A percentile compares a stretch with the other conserved stretches of the same genome.
Conservation (phyloP, 129 eudicot species). For the Arctium lappa region DNA sequence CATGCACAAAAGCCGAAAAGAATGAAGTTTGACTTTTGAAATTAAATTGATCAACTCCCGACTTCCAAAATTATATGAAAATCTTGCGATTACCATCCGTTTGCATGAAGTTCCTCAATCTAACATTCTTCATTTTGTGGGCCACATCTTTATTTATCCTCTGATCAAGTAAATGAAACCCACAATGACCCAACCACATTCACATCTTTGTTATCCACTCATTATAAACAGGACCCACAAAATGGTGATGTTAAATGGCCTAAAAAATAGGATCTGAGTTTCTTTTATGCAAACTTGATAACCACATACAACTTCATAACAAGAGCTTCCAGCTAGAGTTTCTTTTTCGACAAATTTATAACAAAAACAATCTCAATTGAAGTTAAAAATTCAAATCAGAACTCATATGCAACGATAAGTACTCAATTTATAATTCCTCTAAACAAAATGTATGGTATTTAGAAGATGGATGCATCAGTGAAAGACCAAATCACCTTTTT, state of each 20-base stretch:
- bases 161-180: not conserved
- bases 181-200: slow-evolving; percentile 5
- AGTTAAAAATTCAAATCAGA: not conserved
- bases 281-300: not conserved
- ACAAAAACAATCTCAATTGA: not conserved
- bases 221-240: not conserved
- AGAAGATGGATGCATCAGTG: not conserved
- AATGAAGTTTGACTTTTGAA: not conserved
- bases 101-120: not conserved
- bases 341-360: not conserved
- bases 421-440: not conserved
- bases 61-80: not conserved
- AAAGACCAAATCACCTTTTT: slow-evolving; percentile 48
- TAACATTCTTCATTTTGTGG: not conserved
- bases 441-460: not conserved
- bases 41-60: not conserved
- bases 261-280: not conserved
- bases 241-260: slow-evolving; percentile 1
- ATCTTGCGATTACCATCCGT: not conserved
- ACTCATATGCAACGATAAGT: not conserved
- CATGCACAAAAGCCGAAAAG: not conserved
- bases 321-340: not conserved
- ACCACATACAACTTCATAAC: not conserved
- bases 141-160: not conserved
- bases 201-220: slow-evolving; percentile 6